These are phyloP conservation scores for Globisporangium lucens DNA, from an alignment of 352 stramenopile species.

Conservation along the genomic window DNA sequence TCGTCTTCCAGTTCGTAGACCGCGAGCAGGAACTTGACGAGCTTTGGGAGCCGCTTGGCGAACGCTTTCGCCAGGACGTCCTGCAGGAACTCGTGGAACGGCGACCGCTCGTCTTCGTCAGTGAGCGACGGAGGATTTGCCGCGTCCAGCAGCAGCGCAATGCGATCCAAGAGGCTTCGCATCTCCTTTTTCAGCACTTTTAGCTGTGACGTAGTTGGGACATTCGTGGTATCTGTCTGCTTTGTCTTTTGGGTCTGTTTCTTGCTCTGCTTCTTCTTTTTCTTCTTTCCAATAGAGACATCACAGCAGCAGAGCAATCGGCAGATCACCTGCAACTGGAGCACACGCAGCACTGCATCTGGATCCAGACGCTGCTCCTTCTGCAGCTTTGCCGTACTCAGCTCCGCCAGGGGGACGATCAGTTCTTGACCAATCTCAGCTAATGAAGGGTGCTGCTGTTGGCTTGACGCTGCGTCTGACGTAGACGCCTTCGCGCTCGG, in stretches of 20 bases:
- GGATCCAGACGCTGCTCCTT: conserved; percentile 24
- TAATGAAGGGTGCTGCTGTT: conserved; percentile 8
- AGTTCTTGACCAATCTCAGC: conserved; percentile 21
- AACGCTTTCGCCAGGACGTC: conserved; percentile 46
- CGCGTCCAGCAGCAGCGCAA: conserved; percentile 72
- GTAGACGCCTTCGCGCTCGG: neutral
- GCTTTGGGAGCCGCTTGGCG: conserved; percentile 33
- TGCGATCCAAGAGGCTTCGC: conserved; percentile 57
- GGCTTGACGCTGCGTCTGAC: neutral
- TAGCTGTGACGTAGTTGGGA: neutral
- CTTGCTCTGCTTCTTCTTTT: conserved; percentile 16
- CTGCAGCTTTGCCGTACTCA: conserved; percentile 26
- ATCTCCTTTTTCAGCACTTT: conserved; percentile 55
- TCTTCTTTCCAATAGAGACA: conserved; percentile 24
- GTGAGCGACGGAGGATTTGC: conserved; percentile 59
- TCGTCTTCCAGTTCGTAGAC: conserved; percentile 63
- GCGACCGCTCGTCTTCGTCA: conserved; percentile 63
- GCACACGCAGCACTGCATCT: conserved; percentile 38
- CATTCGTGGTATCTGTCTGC: neutral
- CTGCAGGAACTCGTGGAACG: conserved; percentile 70
- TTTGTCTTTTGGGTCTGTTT: neutral
- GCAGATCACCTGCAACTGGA: conserved; percentile 69
- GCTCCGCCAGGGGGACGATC: conserved; percentile 24
- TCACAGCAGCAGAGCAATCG: conserved; percentile 44
- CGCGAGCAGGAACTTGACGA: conserved; percentile 48